Conservation (phyloP, 2,329 filamentous ascomycete species). For the Fusarium xyrophilum region DNA sequence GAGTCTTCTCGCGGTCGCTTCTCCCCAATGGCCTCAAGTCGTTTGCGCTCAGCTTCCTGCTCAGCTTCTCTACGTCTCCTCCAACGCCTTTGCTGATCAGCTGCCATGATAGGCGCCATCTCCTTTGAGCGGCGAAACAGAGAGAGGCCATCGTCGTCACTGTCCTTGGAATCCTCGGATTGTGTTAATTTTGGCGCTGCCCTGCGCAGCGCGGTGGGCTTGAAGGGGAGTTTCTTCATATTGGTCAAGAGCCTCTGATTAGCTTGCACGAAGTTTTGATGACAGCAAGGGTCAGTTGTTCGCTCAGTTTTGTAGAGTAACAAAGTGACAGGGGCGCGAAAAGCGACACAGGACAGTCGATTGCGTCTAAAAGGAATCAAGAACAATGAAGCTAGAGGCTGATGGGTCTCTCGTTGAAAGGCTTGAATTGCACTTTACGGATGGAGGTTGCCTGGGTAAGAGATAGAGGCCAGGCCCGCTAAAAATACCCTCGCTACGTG, state of each 20-base stretch:
- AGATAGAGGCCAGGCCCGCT: constrained; percentile 7
- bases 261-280: constrained; percentile 5
- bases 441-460: constrained; percentile 18
- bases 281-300: constrained; percentile 15
- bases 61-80: constrained; percentile 37
- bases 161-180: constrained; percentile 24
- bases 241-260: constrained; percentile 18
- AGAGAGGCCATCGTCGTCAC: constrained; percentile 49
- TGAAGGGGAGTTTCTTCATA: constrained; percentile 57
- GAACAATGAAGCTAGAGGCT: not conserved
- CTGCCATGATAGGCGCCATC: constrained; percentile 55
- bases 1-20: constrained; percentile 37
- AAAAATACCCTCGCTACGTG: constrained; percentile 31
- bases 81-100: constrained; percentile 49
- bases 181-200: constrained; percentile 39
- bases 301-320: not conserved
- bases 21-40: constrained; percentile 14
- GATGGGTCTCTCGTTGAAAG: not conserved
- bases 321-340: not conserved
- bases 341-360: not conserved
- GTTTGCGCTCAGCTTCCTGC: constrained; percentile 28
- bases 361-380: not conserved
- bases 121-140: constrained; percentile 60
- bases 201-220: constrained; percentile 54
- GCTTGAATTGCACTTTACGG: constrained; percentile 2